Conservation (phyloP, 2,329 filamentous ascomycete species). For the Penicillium sp. region DNA sequence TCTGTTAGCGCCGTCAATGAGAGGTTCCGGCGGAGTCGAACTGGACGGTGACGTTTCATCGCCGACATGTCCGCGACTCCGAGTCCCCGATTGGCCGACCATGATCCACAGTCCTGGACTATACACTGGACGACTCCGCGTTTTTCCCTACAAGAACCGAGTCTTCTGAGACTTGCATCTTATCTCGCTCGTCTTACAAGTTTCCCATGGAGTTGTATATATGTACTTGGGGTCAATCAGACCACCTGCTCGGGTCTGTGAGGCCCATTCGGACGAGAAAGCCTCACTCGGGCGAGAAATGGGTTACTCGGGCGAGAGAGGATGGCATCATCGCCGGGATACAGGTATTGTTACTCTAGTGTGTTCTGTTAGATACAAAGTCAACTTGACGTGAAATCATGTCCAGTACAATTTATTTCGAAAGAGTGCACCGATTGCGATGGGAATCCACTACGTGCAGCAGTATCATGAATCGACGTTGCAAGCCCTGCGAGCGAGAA, state of each 20-base stretch:
- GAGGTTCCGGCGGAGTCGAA: not conserved
- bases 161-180: not conserved
- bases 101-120: conserved; percentile 1
- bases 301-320: conserved; percentile 15
- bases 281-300: conserved; percentile 15
- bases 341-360: conserved; percentile 9
- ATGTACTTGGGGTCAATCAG: not conserved
- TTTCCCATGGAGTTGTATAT: not conserved
- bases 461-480: not conserved
- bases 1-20: not conserved
- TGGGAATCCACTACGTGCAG: not conserved
- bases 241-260: not conserved
- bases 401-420: not conserved
- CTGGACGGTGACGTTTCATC: not conserved
- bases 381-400: not conserved
- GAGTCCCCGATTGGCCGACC: not conserved
- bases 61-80: not conserved
- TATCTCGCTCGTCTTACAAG: not conserved
- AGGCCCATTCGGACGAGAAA: conserved; percentile 14
- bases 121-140: not conserved
- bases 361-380: not conserved
- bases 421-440: not conserved
- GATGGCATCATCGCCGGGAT: conserved; percentile 10
- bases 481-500: not conserved
- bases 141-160: not conserved